Evolutionary conservation across 2,329 filamentous ascomycete species (phyloP).

Genomic region (Cytospora piceae): DNA sequence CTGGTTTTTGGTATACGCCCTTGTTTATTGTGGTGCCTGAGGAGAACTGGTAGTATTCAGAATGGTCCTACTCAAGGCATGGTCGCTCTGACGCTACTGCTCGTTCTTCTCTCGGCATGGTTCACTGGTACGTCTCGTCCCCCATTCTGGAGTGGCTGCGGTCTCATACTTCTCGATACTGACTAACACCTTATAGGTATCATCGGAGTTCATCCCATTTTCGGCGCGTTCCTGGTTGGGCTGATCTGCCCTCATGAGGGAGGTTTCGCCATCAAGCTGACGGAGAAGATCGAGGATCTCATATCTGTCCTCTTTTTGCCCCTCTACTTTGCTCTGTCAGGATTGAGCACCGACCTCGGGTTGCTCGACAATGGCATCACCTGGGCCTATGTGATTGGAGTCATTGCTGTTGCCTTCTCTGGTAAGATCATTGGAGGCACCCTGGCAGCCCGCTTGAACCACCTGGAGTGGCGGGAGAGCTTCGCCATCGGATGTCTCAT

Average conservation of each 20-base stretch:
- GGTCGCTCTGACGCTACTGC: slow-evolving; percentile 78
- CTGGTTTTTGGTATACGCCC: slow-evolving; percentile 75
- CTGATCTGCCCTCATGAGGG: slow-evolving; percentile 89
- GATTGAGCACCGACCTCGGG: slow-evolving; percentile 84
- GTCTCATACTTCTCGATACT: background rate
- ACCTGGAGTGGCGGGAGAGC: slow-evolving; percentile 87
- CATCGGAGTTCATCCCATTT: slow-evolving; percentile 93
- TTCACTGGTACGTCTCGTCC: slow-evolving; percentile 61
- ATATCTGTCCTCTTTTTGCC: slow-evolving; percentile 83
- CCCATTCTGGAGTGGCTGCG: slow-evolving; percentile 10
- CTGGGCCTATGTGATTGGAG: slow-evolving; percentile 88
- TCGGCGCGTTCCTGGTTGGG: slow-evolving; percentile 88
- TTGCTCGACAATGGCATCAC: slow-evolving; percentile 79
- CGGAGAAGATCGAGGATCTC: slow-evolving; percentile 93
- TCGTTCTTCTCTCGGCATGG: slow-evolving; percentile 79
- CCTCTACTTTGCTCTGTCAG: slow-evolving; percentile 91
- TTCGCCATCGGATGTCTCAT: slow-evolving; percentile 87
- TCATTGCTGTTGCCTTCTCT: slow-evolving; percentile 79
- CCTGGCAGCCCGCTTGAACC: slow-evolving; percentile 73
- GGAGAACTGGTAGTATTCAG: slow-evolving; percentile 75
- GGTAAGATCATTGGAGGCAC: slow-evolving; percentile 86
- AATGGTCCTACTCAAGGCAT: slow-evolving; percentile 87
- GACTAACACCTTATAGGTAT: slow-evolving; percentile 51
- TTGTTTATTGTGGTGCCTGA: slow-evolving; percentile 72
- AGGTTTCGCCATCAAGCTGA: slow-evolving; percentile 87